These are phyloP conservation scores for Podospora anserina DNA, from an alignment of 495 filamentous ascomycete species.

Conservation along the genomic window DNA sequence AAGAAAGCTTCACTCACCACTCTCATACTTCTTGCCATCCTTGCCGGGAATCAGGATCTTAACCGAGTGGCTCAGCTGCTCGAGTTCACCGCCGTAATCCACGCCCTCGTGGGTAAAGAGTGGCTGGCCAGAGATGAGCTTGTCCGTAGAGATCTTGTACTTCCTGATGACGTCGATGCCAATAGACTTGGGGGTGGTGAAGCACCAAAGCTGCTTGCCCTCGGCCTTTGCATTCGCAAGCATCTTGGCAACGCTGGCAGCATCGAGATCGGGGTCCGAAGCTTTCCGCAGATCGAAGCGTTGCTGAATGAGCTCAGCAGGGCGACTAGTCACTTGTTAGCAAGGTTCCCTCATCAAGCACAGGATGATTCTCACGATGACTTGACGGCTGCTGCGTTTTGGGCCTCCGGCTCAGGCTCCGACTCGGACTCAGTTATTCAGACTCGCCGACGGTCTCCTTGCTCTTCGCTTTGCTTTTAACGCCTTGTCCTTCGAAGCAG, in stretches of 20 bases:
- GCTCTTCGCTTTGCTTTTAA: constrained; percentile 20
- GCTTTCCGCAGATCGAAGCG: constrained; percentile 36
- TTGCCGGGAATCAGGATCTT: constrained; percentile 44
- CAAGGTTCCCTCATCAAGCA: background rate
- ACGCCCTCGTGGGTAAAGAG: constrained; percentile 42
- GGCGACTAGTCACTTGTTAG: constrained; percentile 20
- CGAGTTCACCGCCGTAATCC: constrained; percentile 38
- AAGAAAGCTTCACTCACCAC: constrained; percentile 31
- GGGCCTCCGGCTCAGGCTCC: constrained; percentile 17
- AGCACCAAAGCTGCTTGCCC: constrained; percentile 53
- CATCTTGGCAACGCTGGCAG: constrained; percentile 36
- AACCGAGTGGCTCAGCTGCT: constrained; percentile 39
- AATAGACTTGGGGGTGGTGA: constrained; percentile 47
- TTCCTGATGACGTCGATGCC: constrained; percentile 49
- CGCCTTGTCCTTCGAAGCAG: constrained; percentile 6
- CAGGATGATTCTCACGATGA: constrained; percentile 22
- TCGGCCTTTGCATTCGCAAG: constrained; percentile 44
- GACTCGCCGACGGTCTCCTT: constrained; percentile 29
- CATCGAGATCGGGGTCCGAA: constrained; percentile 31
- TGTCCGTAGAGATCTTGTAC: constrained; percentile 42
- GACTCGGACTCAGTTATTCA: constrained; percentile 28
- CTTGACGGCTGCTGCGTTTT: constrained; percentile 31
- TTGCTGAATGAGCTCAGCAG: constrained; percentile 26
- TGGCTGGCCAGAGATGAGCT: constrained; percentile 34
- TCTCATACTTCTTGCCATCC: constrained; percentile 40